Base-by-base conservation (phyloP, 768 basidiomycete species). In the Panaeolus papilionaceus region DNA sequence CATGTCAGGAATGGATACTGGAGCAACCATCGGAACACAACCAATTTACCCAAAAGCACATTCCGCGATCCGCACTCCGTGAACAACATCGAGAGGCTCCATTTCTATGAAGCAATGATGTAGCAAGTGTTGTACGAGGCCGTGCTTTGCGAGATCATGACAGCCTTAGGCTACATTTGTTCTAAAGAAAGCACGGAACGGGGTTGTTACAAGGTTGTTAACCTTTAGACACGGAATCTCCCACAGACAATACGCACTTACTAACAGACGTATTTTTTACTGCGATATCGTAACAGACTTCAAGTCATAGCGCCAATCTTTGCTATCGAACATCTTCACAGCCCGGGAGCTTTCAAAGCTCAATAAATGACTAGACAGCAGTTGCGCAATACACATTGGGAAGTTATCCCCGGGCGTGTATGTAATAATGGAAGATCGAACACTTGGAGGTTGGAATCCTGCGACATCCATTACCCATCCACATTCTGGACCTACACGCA, bases 361-460 rank as follows among this genome's bases (percentile, higher is more conserved):
- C 16, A 18, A 18, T 3, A 44, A 44, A 44, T 44, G 14, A 44
- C 11, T 44, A 44, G 42, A 44, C 42, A 44, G 16, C 42, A 16
- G 42, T 44, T 44, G 14, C 16, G 39, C 14, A 10, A 40, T 44
- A 49, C 33, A 33, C 33, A 33, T 33, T 33, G 33, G 33, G 33
- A 33, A 33, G 5, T 23, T 49, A 49, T 49, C 47, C 47, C 47
- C 47, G 47, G 9, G 23, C 6, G 47, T 49, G 20, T 18, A 49
- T 49, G 44, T 49, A 18, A 23, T 49, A 49, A 49, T 49, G 47
- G 47, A 49, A 49, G 47, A 49, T 49, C 20, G 23, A 7, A 49
- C 7, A 1, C n/a, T 23, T 49, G 47, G 47, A 20, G 47, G 47
- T 23, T 16, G 23, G 47, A 23, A 20, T 23, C 23, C 23, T 49